A percentile compares a stretch with the other conserved stretches of the same genome.
These are phyloP conservation scores for Volvariella surrecta DNA, from an alignment of 1,284 basidiomycete species.

Conservation along the genomic window DNA sequence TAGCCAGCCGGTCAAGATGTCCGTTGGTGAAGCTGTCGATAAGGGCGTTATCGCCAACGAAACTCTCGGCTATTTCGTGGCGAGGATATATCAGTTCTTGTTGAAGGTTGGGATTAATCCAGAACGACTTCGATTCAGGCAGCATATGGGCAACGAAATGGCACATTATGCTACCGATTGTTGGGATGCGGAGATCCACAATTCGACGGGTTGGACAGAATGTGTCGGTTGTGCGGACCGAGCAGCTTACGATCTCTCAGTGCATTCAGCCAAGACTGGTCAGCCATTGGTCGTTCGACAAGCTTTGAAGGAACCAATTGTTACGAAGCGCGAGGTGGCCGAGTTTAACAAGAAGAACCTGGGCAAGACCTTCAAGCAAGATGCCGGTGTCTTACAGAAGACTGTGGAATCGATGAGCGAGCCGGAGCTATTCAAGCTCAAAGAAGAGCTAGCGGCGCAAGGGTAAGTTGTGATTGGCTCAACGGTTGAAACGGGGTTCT, in stretches of 20 bases:
- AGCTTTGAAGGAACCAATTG: slow-evolving; percentile 71
- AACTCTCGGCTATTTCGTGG: slow-evolving; percentile 97
- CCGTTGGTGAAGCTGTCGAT: slow-evolving; percentile 85
- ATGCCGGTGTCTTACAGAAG: slow-evolving; percentile 69
- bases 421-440: slow-evolving; percentile 58
- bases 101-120: slow-evolving; percentile 90
- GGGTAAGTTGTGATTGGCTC: slow-evolving; percentile 42
- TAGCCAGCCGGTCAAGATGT: slow-evolving; percentile 60
- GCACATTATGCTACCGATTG: slow-evolving; percentile 98
- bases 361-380: slow-evolving; percentile 87
- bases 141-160: slow-evolving; percentile 96
- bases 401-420: slow-evolving; percentile 66
- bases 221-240: slow-evolving; percentile 99
- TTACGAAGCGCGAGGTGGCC: slow-evolving; percentile 35
- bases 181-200: slow-evolving; percentile 98
- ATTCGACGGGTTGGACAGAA: slow-evolving; percentile 95
- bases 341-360: slow-evolving; percentile 86
- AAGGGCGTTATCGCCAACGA: slow-evolving; percentile 90
- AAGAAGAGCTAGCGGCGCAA: slow-evolving; percentile 60
- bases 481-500: slow-evolving; percentile 11
- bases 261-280: slow-evolving; percentile 55
- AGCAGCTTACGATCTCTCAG: slow-evolving; percentile 85
- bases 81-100: slow-evolving; percentile 87
- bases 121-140: slow-evolving; percentile 83
- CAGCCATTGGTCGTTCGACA: slow-evolving; percentile 78